Base-by-base conservation (phyloP, 768 basidiomycete genomes). In the Tulasnella sp. region DNA sequence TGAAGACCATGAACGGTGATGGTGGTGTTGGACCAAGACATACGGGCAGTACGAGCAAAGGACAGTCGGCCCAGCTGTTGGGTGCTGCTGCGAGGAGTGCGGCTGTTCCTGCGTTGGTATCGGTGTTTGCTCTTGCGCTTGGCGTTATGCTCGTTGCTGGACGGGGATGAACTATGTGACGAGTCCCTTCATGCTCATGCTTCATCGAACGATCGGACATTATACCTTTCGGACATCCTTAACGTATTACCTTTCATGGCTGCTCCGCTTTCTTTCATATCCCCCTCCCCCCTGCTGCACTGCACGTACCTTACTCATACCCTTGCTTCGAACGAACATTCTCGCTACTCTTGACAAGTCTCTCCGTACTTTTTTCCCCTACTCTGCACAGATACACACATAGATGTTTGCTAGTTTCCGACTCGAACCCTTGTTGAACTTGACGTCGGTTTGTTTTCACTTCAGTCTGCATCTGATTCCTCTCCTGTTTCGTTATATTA, bases 1-100 rank as follows among this genome's bases (percentile, higher is more conserved):
- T 74, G 31, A 58, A 49, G 36, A 74, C 73, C 25, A 74, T 74
- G 73, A 74, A 74, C 73, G 73, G 73, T 52, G 73, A 58, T 25
- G 73, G 73, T 9, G 73, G 73, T 7, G 31, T 52, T 0, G 73
- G 73, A n/a, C 45, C 73, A 19, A 74, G 73, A 37, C 54, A 74
- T 38, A 38, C 54, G 17, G 73, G 73, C 9, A 74, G 49, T 52
- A 74, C 73, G 52, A 58, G 52, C 6, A 67, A 74, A 17, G 54
- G 73, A 31, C 49, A 45, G 36, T 37, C 37, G 17, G 1, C 1
- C 15, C 25, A 34, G 36, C 22, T 22, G 69, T 31, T 58, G 34
- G 54, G 58, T 54, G 73, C 49, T 9, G 73, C 45, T 3, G 29
- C 58, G 3, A 5, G 73, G 17, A 34, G 19, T 7, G 29, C 39